Evolutionary conservation across 306 rosid species (phyloP), one percentile per base, ranked within the genome.

Genomic region (Cucurbita moschata): DNA sequence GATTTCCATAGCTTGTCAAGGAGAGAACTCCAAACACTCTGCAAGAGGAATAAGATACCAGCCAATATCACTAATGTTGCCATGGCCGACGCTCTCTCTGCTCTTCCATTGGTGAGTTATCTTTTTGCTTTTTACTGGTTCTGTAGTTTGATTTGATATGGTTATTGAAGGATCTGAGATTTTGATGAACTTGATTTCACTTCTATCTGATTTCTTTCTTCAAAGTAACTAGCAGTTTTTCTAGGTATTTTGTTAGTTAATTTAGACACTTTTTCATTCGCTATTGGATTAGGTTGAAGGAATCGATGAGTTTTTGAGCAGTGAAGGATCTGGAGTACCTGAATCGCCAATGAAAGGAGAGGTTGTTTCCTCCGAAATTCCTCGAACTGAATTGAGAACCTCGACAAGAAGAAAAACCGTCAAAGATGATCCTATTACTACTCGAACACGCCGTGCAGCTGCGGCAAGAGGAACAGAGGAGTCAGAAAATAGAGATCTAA

Each of bases 41-140:
- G 95, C 96, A 94, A 94, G 96, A 89, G 72, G 83, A 94, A 94
- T 85, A 89, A 82, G 83, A 89, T 94, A 79, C 99, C 96, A 0
- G 97, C 99, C 0, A 94, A 94, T 21, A 77, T 78, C 78, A 87
- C 99, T 78, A 94, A 89, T 5, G 74, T 89, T 3, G 97, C 92
- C 82, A 94, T 94, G 99, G 97, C 91, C 3, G 86, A 89, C 7
- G 82, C 96, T 68, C 97, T 94, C 53, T 5, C 71, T 1, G 85
- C 92, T 79, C 96, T 94, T 71, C 74, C 74, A 30, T 84, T 75
- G 0, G 97, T 89, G 84, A 77, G 21, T 4, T 4, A 10, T 38
- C 47, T 2, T 64, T 6, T 21, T 44, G 15, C 5, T 40, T 4
- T 66, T 9, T 42, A 66, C 6, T 66, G 38, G 10, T 19, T 66